These are phyloP conservation scores for Lepidopterella palustris DNA, from an alignment of 495 filamentous ascomycete genomes.

Conservation along the genomic window DNA sequence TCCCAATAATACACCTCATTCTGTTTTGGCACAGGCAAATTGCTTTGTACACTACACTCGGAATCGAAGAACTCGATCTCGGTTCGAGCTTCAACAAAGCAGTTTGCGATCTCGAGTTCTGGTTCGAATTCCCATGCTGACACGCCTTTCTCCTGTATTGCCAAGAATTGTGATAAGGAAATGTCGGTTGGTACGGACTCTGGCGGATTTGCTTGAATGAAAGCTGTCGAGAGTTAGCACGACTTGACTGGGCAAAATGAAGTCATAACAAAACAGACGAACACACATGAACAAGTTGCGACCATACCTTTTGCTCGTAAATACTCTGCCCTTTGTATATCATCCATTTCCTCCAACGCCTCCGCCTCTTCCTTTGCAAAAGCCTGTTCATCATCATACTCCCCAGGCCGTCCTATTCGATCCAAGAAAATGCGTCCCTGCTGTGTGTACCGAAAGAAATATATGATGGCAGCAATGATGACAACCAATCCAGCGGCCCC, in stretches of 20 bases:
- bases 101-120: constrained; percentile 96
- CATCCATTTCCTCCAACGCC: constrained; percentile 92
- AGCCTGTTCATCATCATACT: constrained; percentile 95
- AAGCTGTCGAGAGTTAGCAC: constrained; percentile 54
- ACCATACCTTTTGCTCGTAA: constrained; percentile 82
- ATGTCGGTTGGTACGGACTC: constrained; percentile 96
- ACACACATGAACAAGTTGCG: too few relatives aligned
- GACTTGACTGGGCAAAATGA: too few relatives aligned
- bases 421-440: constrained; percentile 89
- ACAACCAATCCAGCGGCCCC: constrained; percentile 82
- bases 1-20: constrained; percentile 99
- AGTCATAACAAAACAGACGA: too few relatives aligned
- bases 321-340: constrained; percentile 83
- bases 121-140: constrained; percentile 99
- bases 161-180: constrained; percentile 91
- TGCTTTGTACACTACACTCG: constrained; percentile 95
- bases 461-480: constrained; percentile 73
- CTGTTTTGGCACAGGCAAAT: constrained; percentile 93
- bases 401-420: constrained; percentile 85
- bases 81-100: constrained; percentile 91
- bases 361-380: constrained; percentile 89
- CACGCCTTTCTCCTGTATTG: constrained; percentile 98
- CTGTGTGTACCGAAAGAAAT: constrained; percentile 88
- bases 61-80: constrained; percentile 99
- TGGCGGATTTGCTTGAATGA: constrained; percentile 88